Evolutionary conservation across 306 rosid genomes (phyloP).

Genomic region (Quercus parvula): DNA sequence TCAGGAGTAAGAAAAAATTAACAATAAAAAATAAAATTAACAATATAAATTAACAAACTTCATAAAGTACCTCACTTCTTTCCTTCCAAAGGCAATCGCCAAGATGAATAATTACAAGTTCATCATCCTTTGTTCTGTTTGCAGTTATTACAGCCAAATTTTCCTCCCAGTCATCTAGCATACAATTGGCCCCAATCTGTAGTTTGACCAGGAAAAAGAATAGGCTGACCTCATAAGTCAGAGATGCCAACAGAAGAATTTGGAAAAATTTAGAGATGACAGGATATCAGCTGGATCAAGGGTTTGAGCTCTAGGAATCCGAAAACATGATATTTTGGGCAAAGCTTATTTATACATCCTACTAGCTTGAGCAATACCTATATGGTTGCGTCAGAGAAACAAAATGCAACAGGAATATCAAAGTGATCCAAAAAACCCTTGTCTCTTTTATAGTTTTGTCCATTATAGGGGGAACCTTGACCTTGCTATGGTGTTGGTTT

Average conservation of each 20-base stretch:
- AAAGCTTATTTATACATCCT: constrained; percentile 17
- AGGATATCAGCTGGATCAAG: constrained; percentile 10
- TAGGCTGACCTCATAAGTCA: constrained; percentile 16
- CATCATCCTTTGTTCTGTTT: constrained; percentile 92
- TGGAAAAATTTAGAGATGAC: constrained; percentile 11
- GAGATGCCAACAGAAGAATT: constrained; percentile 4
- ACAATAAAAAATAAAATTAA: background rate
- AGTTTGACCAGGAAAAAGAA: constrained; percentile 21
- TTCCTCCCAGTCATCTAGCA: constrained; percentile 95
- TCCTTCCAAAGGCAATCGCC: constrained; percentile 97
- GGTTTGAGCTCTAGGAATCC: background rate
- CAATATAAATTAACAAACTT: constrained; percentile 6
- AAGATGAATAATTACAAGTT: constrained; percentile 80
- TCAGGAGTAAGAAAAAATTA: background rate
- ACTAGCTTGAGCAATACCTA: background rate
- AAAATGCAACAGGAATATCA: background rate
- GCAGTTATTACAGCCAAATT: constrained; percentile 90
- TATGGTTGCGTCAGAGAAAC: background rate
- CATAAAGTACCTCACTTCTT: constrained; percentile 65
- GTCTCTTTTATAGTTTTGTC: background rate
- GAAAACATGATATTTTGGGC: background rate
- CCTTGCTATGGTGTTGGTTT: background rate
- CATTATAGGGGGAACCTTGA: background rate
- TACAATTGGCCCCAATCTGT: constrained; percentile 57
- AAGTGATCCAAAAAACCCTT: background rate